Conservation (phyloP, 208 protist species). For the Willaertia magna region DNA sequence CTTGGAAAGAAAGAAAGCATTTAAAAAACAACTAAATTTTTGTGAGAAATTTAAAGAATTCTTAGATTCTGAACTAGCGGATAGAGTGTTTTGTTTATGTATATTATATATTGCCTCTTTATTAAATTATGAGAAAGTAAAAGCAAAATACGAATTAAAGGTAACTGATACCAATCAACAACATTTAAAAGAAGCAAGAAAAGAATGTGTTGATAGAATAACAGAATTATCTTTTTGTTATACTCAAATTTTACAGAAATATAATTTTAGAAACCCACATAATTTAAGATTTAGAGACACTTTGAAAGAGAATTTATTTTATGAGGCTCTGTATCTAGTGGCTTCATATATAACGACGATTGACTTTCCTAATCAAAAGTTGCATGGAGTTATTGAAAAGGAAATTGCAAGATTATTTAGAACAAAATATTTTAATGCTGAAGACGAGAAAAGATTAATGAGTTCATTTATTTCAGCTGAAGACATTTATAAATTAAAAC, state of each 20-base stretch:
- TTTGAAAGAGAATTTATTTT: background rate
- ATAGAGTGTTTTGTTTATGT: background rate
- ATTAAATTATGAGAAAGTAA: background rate
- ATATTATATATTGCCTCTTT: background rate
- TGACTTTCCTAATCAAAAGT: background rate
- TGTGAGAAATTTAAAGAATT: background rate
- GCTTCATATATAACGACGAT: background rate
- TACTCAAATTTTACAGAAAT: background rate
- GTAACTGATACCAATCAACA: background rate
- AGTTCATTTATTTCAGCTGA: background rate
- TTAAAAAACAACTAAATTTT: background rate
- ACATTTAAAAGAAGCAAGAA: background rate
- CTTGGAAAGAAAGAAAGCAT: background rate
- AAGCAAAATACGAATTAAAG: background rate
- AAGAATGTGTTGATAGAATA: background rate
- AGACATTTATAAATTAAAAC: background rate
- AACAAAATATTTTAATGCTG: background rate
- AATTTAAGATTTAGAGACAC: background rate
- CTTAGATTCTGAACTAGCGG: background rate
- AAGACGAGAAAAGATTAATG: background rate
- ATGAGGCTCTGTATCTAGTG: background rate
- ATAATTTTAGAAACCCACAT: background rate
- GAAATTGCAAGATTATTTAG: background rate
- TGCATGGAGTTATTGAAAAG: background rate
- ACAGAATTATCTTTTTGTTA: background rate